Evolutionary conservation across 331 rosid species (phyloP).

Genomic region (Erythrophleum ivorense): DNA sequence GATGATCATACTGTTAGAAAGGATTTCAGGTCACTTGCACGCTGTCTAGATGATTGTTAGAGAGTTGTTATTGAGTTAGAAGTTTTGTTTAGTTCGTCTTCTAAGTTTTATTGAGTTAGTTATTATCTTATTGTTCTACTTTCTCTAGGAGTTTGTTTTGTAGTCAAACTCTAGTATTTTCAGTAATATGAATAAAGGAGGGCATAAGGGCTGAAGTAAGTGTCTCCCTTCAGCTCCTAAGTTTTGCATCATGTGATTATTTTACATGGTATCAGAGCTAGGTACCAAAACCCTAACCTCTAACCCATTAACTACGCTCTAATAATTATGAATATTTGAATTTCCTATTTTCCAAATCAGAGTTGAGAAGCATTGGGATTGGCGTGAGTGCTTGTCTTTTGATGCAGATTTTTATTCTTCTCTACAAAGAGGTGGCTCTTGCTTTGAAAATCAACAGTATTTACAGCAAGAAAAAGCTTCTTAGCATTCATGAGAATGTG

Average conservation of each 20-base stretch:
- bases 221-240: not conserved
- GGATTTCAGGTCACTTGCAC: slow-evolving; percentile 36
- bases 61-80: not conserved
- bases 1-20: slow-evolving; percentile 34
- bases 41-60: not conserved
- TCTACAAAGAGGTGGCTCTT: slow-evolving; percentile 97
- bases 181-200: not conserved
- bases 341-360: not conserved
- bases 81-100: not conserved
- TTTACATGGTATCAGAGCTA: not conserved
- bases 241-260: not conserved
- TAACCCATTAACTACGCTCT: not conserved
- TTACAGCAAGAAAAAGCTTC: slow-evolving; percentile 89
- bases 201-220: not conserved
- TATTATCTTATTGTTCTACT: not conserved
- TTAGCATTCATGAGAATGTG: slow-evolving; percentile 95
- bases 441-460: slow-evolving; percentile 98
- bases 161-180: not conserved
- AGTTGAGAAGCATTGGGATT: slow-evolving; percentile 11
- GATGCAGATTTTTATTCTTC: slow-evolving; percentile 90
- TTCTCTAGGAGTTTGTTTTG: not conserved
- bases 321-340: not conserved
- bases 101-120: not conserved
- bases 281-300: not conserved
- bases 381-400: slow-evolving; percentile 18